Base-by-base conservation (phyloP, 176 grass and related monocot genomes). In the sorghum (Sorghum bicolor) region DNA sequence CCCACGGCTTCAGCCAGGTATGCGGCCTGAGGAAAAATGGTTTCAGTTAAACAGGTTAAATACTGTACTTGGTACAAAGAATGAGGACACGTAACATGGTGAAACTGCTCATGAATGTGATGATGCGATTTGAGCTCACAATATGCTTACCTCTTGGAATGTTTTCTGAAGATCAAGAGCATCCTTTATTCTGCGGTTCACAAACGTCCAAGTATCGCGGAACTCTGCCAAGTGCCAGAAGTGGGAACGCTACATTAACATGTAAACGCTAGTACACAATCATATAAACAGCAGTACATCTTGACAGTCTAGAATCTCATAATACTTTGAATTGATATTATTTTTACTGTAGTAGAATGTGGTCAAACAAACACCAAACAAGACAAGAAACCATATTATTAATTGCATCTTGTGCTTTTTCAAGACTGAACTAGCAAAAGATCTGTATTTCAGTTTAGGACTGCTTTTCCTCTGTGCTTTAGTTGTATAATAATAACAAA, bases 161-260 rank as follows among this genome's bases (percentile, higher is more conserved):
- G 96, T 89, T 77, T 99, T 99, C 78, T 92, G 83, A 67, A 99
- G 88, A 65, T 96, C 93, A 39, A 99, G 71, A 82, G 93, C 85
- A 70, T 94, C 93, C 86, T 91, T 99, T 14, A 96, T 84, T 41
- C 91, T 79, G 20, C 75, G 80, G 31, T 85, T 85, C 74, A 94
- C 88, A 72, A 99, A 99, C 19, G 67, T 77, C 93, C 96, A 99
- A 57, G 96, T 94, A 86, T 99, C 93, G 20, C 81, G 85, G 45
- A 99, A 94, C 33, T 99, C 96, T 96, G 86, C 43, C 43, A 76
- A 71, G 87, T 84, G 77, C 10, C 32, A 75, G 2, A 64, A 74
- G 45, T 20, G 50, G 14, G 31, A 80, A 87, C 1, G 32, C 30
- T 81, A 25, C 84, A 79, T 57, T 43, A 58, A 29, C 24, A 70